These are phyloP conservation scores for Jatropha multifida DNA, from an alignment of 441 rosid species.

Conservation along the genomic window DNA sequence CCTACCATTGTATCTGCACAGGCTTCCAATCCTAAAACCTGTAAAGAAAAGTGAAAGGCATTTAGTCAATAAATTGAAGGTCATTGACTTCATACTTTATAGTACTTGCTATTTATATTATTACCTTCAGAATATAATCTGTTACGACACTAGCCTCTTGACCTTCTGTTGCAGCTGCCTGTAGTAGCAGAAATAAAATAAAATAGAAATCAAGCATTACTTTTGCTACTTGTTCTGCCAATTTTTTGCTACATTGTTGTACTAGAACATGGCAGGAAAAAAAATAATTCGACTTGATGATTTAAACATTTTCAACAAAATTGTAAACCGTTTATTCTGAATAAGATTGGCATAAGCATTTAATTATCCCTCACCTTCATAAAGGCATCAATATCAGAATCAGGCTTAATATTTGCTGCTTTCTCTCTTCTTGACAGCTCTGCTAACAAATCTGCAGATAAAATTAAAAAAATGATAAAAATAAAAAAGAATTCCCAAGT, in stretches of 20 bases:
- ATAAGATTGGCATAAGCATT: neutral
- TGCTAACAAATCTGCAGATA: constrained; percentile 27
- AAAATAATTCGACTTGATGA: neutral
- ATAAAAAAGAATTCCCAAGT: neutral
- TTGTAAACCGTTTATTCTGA: neutral
- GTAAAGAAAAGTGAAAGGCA: neutral
- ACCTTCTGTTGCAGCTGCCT: constrained; percentile 64
- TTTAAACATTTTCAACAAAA: neutral
- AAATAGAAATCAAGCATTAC: neutral
- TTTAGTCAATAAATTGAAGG: neutral
- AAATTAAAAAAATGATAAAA: neutral
- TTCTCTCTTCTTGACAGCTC: constrained; percentile 34
- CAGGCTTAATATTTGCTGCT: constrained; percentile 32
- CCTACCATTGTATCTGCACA: constrained; percentile 90
- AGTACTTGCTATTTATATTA: neutral
- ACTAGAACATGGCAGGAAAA: neutral
- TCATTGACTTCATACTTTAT: neutral
- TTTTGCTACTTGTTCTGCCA: neutral
- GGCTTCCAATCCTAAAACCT: constrained; percentile 79
- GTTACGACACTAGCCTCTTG: constrained; percentile 61
- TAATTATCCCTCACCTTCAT: constrained; percentile 28
- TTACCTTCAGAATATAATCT: constrained; percentile 68
- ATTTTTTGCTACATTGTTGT: neutral
- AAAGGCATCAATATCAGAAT: constrained; percentile 35
- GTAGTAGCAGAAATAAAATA: neutral